Conservation (phyloP, 2,329 filamentous ascomycete species). For the Fusarium sp. region DNA sequence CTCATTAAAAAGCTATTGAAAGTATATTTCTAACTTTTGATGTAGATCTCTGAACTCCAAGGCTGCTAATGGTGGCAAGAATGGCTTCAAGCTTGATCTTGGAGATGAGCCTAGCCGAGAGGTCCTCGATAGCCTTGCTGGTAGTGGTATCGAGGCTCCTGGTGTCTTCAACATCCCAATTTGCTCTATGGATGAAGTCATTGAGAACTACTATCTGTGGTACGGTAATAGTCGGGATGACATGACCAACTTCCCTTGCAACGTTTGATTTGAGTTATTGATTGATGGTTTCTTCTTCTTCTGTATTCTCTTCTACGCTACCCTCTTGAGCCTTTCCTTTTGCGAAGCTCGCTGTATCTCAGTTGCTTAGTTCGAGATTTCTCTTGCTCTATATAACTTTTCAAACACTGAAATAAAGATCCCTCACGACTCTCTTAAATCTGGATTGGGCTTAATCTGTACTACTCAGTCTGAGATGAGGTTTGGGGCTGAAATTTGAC, state of each 20-base stretch:
- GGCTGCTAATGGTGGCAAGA: constrained; percentile 12
- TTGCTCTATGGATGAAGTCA: constrained; percentile 17
- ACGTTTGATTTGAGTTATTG: neutral
- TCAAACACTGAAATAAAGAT: neutral
- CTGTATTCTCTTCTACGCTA: neutral
- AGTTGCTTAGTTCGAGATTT: neutral
- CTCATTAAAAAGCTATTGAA: too few species aligned
- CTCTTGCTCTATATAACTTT: neutral
- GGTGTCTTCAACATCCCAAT: constrained; percentile 22
- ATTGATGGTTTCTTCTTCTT: too few species aligned
- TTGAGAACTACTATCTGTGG: constrained; percentile 21
- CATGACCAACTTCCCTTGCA: constrained; percentile 26
- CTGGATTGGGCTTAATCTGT: neutral
- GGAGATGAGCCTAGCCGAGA: constrained; percentile 3
- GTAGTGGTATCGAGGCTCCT: constrained; percentile 12
- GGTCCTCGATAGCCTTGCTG: constrained; percentile 3
- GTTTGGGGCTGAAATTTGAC: fast-evolving
- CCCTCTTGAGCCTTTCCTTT: fast-evolving
- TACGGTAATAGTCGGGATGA: neutral
- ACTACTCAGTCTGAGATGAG: neutral
- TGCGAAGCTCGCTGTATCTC: fast-evolving
- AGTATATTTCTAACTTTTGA: too few species aligned
- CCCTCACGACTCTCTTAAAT: neutral
- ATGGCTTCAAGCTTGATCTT: constrained; percentile 14
- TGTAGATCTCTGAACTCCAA: constrained; percentile 22